Percentiles rank a stretch among this genome's conserved stretches.
Conservation (phyloP, 257 asterid species). For the Solanum tarapatanum region DNA sequence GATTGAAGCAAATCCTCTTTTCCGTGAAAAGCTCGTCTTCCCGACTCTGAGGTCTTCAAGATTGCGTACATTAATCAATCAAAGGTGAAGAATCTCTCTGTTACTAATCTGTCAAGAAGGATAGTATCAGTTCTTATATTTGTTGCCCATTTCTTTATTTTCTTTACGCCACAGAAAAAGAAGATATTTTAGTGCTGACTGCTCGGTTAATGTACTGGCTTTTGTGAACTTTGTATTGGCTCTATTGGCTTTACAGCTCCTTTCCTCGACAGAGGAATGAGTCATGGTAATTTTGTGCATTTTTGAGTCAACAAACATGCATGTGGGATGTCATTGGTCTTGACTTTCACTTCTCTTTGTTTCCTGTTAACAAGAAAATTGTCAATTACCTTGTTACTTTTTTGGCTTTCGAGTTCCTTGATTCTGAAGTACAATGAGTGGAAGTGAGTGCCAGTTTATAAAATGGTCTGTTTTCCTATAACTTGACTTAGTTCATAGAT, state of each 20-base stretch:
- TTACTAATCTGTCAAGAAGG: background rate
- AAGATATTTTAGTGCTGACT: background rate
- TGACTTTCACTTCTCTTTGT: background rate
- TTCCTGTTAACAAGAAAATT: background rate
- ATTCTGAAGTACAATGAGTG: background rate
- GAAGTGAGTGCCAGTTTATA: background rate
- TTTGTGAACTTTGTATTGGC: background rate
- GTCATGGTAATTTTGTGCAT: background rate
- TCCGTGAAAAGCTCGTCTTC: slow-evolving; percentile 89
- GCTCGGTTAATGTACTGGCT: background rate
- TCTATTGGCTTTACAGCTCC: background rate
- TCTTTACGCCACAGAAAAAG: background rate
- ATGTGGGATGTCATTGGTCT: background rate
- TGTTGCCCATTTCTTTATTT: background rate
- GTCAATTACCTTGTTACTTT: background rate
- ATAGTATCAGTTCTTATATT: background rate
- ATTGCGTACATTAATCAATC: slow-evolving; percentile 88
- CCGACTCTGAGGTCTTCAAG: slow-evolving; percentile 87
- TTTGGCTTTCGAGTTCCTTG: background rate
- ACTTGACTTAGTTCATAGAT: background rate
- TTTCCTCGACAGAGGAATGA: background rate
- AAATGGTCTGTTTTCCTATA: background rate
- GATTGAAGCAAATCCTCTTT: slow-evolving; percentile 95
- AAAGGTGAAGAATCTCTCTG: slow-evolving; percentile 40
- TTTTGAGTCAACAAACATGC: background rate